phyloP scores from a whole-genome alignment of 2,329 filamentous ascomycete genomes.

The Hyphodiscus sp. region DNA sequence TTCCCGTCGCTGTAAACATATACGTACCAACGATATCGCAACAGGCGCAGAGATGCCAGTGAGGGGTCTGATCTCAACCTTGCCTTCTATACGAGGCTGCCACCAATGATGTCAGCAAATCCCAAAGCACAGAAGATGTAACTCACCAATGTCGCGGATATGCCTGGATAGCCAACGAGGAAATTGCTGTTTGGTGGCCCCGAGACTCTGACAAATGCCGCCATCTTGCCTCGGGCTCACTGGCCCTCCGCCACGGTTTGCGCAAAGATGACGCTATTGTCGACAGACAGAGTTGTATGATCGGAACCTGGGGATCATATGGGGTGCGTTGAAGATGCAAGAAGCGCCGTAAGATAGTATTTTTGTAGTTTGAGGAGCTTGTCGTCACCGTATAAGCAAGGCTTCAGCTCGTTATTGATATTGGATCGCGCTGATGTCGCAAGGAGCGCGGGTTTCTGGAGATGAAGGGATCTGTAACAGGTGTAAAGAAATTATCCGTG shows the following conservation, averaged over 20 bases:
- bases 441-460: background rate
- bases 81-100: constrained; percentile 96
- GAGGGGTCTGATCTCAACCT: constrained; percentile 89
- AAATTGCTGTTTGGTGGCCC: constrained; percentile 97
- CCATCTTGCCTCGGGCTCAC: constrained; percentile 42
- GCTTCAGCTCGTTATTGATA: constrained; percentile 17
- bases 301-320: constrained; percentile 17
- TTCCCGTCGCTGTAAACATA: constrained; percentile 88
- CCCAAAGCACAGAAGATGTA: constrained; percentile 4
- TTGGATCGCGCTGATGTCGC: background rate
- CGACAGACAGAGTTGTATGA: constrained; percentile 15
- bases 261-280: constrained; percentile 21
- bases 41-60: constrained; percentile 84
- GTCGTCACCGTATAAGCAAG: constrained; percentile 26
- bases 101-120: constrained; percentile 14
- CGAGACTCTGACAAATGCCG: constrained; percentile 89
- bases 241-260: constrained; percentile 26
- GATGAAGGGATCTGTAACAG: background rate
- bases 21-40: constrained; percentile 84
- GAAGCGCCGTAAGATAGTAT: constrained; percentile 1
- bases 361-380: constrained; percentile 5
- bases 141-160: constrained; percentile 92
- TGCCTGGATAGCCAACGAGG: constrained; percentile 93
- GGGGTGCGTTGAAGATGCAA: constrained; percentile 5
- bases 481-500: background rate